Base-by-base conservation (phyloP, 192 early-diverging fungal species). In the Coemansia sp. region DNA sequence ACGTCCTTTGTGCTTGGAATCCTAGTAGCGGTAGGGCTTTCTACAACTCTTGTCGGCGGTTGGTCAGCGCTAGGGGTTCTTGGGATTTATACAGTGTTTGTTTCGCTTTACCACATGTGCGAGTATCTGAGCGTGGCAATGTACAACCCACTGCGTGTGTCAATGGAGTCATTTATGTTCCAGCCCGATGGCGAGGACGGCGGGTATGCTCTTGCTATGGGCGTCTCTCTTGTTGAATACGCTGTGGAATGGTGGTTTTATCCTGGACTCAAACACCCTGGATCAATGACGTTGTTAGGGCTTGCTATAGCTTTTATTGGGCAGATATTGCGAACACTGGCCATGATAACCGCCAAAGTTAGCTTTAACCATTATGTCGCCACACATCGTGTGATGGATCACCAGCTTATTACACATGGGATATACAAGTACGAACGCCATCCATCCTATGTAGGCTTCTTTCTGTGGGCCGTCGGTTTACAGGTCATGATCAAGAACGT, bases 381-480 rank as follows among this genome's bases (percentile, higher is more conserved):
- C 30, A 85, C 87, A 51, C 72, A 84, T 20, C 92, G 92, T 66
- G 83, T 83, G 37, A 61, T 64, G 4, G 82, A 88, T 49, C 96
- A 98, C 75, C 76, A 72, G 42, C 84, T 98, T 16, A 91, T 98
- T 13, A 93, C 89, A 2, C 87, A 86, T 34, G 95, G 96, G 13
- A 87, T 98, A 40, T 98, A 98, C 83, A 79, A 75, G 83, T 94
- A 87, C 28, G 87, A 96, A 70, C 87, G 96, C 23, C 96, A 98
- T 68, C 96, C 96, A 13, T 90, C 94, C 13, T 98, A 98, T 66
- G 93, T 95, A 65, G 94, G 91, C 30, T 98, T 96, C 72, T 97
- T 92, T 67, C 91, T 92, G 71, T 98, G 94, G 94, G 94, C 87
- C 4, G 48, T 91, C 12, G 87, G 89, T 23, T 85, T 90, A 18